These are phyloP conservation scores for Aspergillus sergii DNA, from an alignment of 2,329 filamentous ascomycete genomes.

Conservation along the genomic window DNA sequence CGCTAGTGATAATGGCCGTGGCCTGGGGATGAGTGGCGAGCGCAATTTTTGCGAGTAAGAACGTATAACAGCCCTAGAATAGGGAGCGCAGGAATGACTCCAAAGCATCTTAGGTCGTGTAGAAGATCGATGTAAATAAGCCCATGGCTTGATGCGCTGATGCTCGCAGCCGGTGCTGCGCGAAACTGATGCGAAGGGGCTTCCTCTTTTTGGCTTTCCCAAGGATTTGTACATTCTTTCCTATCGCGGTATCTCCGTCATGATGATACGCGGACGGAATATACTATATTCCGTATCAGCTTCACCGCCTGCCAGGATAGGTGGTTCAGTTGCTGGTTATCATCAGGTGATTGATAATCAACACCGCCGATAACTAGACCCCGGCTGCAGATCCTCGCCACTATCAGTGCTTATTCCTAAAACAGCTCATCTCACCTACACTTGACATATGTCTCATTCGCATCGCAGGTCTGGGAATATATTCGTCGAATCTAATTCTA, in stretches of 20 bases:
- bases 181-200: slow-evolving; percentile 5
- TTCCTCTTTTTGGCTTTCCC: slow-evolving; percentile 1
- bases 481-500: too few species aligned
- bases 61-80: slow-evolving; percentile 32
- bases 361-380: slow-evolving; percentile 6
- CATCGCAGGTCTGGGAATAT: background rate
- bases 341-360: slow-evolving; percentile 16
- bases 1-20: slow-evolving; percentile 17
- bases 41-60: slow-evolving; percentile 30
- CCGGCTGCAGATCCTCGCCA: slow-evolving; percentile 10
- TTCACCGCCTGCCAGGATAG: slow-evolving; percentile 18
- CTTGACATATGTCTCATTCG: background rate
- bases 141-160: slow-evolving; percentile 25
- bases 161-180: slow-evolving; percentile 22
- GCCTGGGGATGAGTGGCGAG: slow-evolving; percentile 19
- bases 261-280: slow-evolving; percentile 17
- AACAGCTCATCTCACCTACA: background rate
- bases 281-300: slow-evolving; percentile 8
- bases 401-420: background rate
- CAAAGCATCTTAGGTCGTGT: slow-evolving; percentile 27
- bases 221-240: slow-evolving; percentile 18
- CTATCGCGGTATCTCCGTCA: slow-evolving; percentile 22
- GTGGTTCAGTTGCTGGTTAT: slow-evolving; percentile 4
- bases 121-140: background rate
- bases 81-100: slow-evolving; percentile 33